Evolutionary conservation across 1,139 yeast species (phyloP).

Genomic region (Insectozyma bohioensis): DNA sequence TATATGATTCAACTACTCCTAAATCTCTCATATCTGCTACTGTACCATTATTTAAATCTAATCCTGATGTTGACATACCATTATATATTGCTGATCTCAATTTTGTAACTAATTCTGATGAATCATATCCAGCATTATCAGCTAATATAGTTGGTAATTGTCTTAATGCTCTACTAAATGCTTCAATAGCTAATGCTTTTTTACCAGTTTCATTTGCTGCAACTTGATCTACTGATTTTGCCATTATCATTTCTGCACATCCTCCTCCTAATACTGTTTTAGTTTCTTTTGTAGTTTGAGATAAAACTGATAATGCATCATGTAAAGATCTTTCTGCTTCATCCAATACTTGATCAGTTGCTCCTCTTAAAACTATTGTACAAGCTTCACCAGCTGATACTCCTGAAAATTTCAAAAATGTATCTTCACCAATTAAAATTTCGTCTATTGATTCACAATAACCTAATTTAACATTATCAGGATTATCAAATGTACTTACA

Average conservation of each 20-base stretch:
- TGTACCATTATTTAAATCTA: constrained; percentile 78
- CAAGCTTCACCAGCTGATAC: constrained; percentile 97
- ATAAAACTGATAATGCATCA: constrained; percentile 92
- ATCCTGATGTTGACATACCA: constrained; percentile 89
- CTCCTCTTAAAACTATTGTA: constrained; percentile 93
- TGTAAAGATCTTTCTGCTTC: constrained; percentile 98
- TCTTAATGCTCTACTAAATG: constrained; percentile 90
- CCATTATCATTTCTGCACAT: constrained; percentile 97
- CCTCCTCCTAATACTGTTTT: constrained; percentile 97
- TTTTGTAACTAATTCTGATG: constrained; percentile 88
- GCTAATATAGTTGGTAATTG: constrained; percentile 94
- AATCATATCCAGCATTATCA: constrained; percentile 96
- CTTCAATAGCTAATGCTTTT: constrained; percentile 90
- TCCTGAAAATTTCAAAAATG: constrained; percentile 85
- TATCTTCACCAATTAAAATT: constrained; percentile 86
- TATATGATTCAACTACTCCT: constrained; percentile 90
- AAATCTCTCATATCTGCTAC: constrained; percentile 93
- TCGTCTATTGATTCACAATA: constrained; percentile 90
- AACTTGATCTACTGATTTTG: constrained; percentile 93
- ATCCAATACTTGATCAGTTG: constrained; percentile 92
- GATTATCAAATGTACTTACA: constrained; percentile 92
- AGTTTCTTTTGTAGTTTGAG: constrained; percentile 95
- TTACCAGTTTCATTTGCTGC: constrained; percentile 95
- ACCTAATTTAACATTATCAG: constrained; percentile 83
- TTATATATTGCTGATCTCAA: constrained; percentile 90